These are phyloP conservation scores for Dictyostelium brefeldianum DNA, from an alignment of 78 protist species.

Conservation along the genomic window DNA sequence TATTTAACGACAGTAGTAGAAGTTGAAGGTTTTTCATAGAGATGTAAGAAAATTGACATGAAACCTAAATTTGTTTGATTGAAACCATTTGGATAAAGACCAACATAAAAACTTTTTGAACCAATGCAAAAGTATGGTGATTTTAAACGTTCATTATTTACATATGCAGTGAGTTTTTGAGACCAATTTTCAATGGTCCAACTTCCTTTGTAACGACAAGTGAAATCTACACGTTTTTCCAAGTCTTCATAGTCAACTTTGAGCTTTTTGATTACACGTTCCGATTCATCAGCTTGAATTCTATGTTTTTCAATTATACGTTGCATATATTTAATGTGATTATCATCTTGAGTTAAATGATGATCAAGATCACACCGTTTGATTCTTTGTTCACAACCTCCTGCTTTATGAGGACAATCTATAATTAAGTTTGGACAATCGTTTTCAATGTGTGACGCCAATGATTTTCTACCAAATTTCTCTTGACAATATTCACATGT, in stretches of 20 bases:
- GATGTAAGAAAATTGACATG: neutral
- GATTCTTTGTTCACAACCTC: neutral
- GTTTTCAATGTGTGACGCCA: neutral
- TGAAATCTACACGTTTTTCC: slow-evolving; percentile 11
- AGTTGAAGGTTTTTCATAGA: slow-evolving; percentile 14
- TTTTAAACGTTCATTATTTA: slow-evolving; percentile 14
- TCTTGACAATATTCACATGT: neutral
- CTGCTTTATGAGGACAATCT: slow-evolving; percentile 7
- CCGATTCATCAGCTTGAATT: neutral
- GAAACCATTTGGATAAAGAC: slow-evolving; percentile 25
- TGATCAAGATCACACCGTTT: neutral
- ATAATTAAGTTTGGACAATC: neutral
- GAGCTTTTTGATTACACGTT: neutral
- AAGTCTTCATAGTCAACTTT: neutral
- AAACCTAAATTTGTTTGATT: neutral
- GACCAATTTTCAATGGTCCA: slow-evolving; percentile 28
- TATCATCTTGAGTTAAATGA: neutral
- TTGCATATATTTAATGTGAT: neutral
- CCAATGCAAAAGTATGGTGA: slow-evolving; percentile 3
- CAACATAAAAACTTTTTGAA: slow-evolving; percentile 17
- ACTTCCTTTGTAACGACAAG: neutral
- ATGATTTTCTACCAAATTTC: neutral
- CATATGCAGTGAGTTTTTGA: neutral
- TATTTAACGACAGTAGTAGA: neutral
- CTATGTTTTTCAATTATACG: slow-evolving; percentile 1